A percentile compares a stretch with the other conserved stretches of the same genome.
These are phyloP conservation scores for Maudiozyma saulgeensis DNA, from an alignment of 805 yeast species.

Conservation along the genomic window DNA sequence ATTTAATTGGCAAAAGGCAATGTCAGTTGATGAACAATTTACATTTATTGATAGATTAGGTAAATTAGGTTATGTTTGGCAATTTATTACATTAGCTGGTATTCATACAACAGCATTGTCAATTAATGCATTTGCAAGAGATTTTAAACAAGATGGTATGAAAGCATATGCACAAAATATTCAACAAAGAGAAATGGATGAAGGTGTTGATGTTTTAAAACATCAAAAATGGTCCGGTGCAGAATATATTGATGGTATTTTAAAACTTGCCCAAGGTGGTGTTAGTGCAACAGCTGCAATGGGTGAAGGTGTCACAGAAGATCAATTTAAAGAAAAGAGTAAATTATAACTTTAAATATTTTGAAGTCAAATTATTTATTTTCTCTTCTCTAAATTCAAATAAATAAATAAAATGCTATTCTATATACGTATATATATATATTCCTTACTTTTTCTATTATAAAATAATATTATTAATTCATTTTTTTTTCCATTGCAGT, in stretches of 20 bases:
- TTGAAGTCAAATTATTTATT: no score
- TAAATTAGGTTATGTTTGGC: constrained; percentile 91
- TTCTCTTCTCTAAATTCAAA: no score
- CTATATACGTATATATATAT: no score
- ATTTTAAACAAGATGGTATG: constrained; percentile 80
- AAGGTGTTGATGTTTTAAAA: constrained; percentile 89
- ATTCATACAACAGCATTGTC: constrained; percentile 93
- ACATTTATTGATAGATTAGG: constrained; percentile 83
- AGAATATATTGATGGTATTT: constrained; percentile 83
- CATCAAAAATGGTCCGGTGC: constrained; percentile 99
- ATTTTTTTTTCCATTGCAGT: no score
- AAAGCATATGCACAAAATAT: constrained; percentile 85
- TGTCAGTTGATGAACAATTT: constrained; percentile 78
- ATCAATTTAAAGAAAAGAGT: constrained; percentile 56
- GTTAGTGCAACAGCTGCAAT: constrained; percentile 92
- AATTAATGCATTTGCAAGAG: constrained; percentile 71
- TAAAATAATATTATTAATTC: no score
- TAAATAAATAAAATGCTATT: no score
- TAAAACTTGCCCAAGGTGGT: constrained; percentile 90
- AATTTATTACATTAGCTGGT: constrained; percentile 94
- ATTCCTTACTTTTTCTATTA: no score
- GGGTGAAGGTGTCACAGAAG: constrained; percentile 98
- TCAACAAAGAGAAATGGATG: constrained; percentile 80
- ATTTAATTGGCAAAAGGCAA: constrained; percentile 95
- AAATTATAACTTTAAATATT: constrained; percentile 4